phyloP scores from a whole-genome alignment of 495 filamentous ascomycete species.

The Lophium mytilinum region DNA sequence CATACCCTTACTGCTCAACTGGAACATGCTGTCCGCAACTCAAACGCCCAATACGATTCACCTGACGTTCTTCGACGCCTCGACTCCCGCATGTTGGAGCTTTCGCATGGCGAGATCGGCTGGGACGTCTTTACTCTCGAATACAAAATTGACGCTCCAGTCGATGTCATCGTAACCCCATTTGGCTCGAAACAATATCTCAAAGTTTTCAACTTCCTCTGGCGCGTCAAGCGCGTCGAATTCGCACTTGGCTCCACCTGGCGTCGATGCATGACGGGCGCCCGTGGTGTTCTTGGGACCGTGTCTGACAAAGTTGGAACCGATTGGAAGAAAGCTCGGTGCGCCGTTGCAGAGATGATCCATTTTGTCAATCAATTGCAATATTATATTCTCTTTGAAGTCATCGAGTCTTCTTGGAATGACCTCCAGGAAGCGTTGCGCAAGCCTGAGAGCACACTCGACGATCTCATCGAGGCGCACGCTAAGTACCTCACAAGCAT shows the following conservation, averaged over 20 bases:
- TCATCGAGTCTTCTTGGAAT: conserved; percentile 92
- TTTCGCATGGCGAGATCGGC: conserved; percentile 92
- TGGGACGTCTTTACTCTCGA: conserved; percentile 99
- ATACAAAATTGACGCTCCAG: conserved; percentile 95
- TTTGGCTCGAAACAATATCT: conserved; percentile 94
- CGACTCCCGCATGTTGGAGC: conserved; percentile 92
- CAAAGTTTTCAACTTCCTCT: conserved; percentile 98
- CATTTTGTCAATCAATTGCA: conserved; percentile 96
- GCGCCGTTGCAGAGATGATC: conserved; percentile 91
- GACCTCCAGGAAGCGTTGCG: conserved; percentile 70
- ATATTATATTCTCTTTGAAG: conserved; percentile 98
- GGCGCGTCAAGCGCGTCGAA: conserved; percentile 96
- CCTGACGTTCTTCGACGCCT: conserved; percentile 87
- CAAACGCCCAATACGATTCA: conserved; percentile 92
- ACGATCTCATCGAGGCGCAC: conserved; percentile 91
- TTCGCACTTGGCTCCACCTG: conserved; percentile 86
- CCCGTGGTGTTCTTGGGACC: conserved; percentile 79
- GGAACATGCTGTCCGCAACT: conserved; percentile 93
- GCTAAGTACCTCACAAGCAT: conserved; percentile 84
- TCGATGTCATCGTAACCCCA: conserved; percentile 94
- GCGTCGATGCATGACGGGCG: conserved; percentile 94
- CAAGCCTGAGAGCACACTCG: conserved; percentile 79
- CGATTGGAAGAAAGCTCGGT: conserved; percentile 85
- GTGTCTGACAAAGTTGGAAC: conserved; percentile 65
- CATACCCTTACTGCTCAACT: conserved; percentile 95